Base-by-base conservation (phyloP, 768 basidiomycete genomes). In the Aureoboletus auriporus region DNA sequence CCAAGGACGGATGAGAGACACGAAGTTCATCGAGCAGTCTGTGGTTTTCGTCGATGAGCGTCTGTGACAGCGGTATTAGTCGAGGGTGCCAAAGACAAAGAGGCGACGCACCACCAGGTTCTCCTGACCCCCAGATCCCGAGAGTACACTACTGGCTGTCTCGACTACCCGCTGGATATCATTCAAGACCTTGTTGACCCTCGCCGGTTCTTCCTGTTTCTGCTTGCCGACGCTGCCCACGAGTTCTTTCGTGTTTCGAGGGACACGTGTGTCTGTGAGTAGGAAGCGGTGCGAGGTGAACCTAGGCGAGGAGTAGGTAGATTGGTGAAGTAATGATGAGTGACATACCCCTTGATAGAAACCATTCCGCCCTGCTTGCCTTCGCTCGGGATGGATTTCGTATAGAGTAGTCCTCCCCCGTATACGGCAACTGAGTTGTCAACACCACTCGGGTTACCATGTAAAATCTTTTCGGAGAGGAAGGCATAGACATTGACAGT, bases 381-480 rank as follows among this genome's bases (percentile, higher is more conserved):
- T 53, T 86, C 62, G 10, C 46, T 64, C 16, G 62, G 63, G 26
- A 90, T 50, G 56, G 89, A 73, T 47, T 89, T 81, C 14, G 86
- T 89, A 70, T 95, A 99, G 16, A 85, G 82, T 55, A 98, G 74
- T 26, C 93, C 96, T 41, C 95, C 95, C 16, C 96, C 96, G 61
- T 85, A 89, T 1, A 93, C 88, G 13, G 89, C 79, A 31, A 97
- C 91, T 16, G 93, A 89, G 66, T 99, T 98, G 66, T 99, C 96
- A 20, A 99, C 89, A 8, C 96, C 96, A 58, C 92, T 95, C 3
- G 96, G 96, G 60, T 89, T 98, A 1, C 96, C 96, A 64, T 99
- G 96, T 43, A 97, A 71, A 36, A 99, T 86, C 69, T 98, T 98
- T 72, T 99, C 96, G 10, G 86, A 79, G 44, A 97, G 73, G 69